Percentiles rank a stretch among this genome's conserved stretches.
Evolutionary conservation across 2,329 filamentous ascomycete genomes (phyloP).

Genomic region (Fusarium abutilonis): DNA sequence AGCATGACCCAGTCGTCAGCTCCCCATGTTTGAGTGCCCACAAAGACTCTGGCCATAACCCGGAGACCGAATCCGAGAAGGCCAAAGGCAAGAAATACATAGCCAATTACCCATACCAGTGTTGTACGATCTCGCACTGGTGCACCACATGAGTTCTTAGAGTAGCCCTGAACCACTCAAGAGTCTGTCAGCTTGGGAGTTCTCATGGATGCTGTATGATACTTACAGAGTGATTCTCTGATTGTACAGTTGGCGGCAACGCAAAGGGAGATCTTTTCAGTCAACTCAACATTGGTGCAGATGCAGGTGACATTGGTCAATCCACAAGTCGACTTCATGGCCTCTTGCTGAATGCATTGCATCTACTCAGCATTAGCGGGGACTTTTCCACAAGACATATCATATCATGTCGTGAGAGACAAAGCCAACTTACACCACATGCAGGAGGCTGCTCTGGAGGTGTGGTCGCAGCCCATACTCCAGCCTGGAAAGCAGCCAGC

Average conservation of each 20-base stretch:
- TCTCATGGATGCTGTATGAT: no score
- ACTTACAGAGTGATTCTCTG: slow-evolving; percentile 8
- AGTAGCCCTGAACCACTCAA: slow-evolving; percentile 16
- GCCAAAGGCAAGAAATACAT: slow-evolving; percentile 8
- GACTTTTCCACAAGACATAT: not conserved
- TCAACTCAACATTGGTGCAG: slow-evolving; percentile 20
- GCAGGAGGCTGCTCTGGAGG: slow-evolving; percentile 20
- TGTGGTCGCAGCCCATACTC: slow-evolving; percentile 17
- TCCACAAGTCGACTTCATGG: slow-evolving; percentile 15
- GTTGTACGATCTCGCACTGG: slow-evolving; percentile 19
- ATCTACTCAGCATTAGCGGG: not conserved
- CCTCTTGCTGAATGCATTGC: slow-evolving; percentile 7
- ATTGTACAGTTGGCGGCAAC: slow-evolving; percentile 13
- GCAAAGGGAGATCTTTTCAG: slow-evolving; percentile 13
- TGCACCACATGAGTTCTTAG: slow-evolving; percentile 16
- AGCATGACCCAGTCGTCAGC: slow-evolving; percentile 25
- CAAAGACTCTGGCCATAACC: slow-evolving; percentile 20
- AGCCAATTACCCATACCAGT: slow-evolving; percentile 8
- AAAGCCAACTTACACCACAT: slow-evolving; percentile 21
- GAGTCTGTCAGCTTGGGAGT: not conserved
- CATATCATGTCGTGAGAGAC: not conserved
- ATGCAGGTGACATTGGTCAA: slow-evolving; percentile 19
- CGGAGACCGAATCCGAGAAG: slow-evolving; percentile 14
- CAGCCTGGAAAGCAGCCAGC: slow-evolving; percentile 25
- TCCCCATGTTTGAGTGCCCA: slow-evolving; percentile 17